Evolutionary conservation across 2,329 filamentous ascomycete genomes (phyloP).

Genomic region (Aureobasidium sp.): DNA sequence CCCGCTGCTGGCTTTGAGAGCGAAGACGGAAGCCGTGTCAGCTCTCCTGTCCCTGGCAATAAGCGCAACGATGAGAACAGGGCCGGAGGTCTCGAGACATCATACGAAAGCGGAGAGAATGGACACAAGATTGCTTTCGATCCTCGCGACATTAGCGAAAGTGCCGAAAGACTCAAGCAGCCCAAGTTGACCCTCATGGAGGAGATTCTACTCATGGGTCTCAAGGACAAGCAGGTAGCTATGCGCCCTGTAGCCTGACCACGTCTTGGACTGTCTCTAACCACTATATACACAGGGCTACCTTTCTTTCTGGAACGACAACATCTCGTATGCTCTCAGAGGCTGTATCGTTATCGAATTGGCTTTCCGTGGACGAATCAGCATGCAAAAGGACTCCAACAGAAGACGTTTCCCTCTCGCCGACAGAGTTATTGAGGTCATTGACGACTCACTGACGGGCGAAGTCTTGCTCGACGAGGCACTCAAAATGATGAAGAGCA

Average conservation of each 20-base stretch:
- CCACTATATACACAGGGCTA: constrained; percentile 58
- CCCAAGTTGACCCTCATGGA: constrained; percentile 99
- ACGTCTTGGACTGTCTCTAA: neutral
- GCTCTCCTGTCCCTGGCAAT: constrained; percentile 55
- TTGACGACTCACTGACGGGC: constrained; percentile 92
- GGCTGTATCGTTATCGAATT: constrained; percentile 98
- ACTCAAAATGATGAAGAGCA: constrained; percentile 99
- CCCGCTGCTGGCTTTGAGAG: constrained; percentile 47
- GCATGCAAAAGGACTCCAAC: constrained; percentile 95
- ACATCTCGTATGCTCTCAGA: constrained; percentile 95
- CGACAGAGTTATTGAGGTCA: constrained; percentile 90
- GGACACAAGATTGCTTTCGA: constrained; percentile 99
- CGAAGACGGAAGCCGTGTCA: constrained; percentile 56
- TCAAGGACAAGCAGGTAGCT: constrained; percentile 96
- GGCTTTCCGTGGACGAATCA: constrained; percentile 89
- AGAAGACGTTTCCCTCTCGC: constrained; percentile 86
- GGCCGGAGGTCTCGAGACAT: constrained; percentile 56
- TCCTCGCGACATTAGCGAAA: constrained; percentile 94
- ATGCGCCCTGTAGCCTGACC: neutral
- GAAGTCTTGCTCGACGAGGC: constrained; percentile 97
- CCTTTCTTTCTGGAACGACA: constrained; percentile 99
- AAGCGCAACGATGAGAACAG: constrained; percentile 25
- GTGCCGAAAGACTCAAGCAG: constrained; percentile 90
- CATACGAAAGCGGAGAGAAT: constrained; percentile 84
- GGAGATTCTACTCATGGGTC: constrained; percentile 84